Base-by-base conservation (phyloP, 2,329 filamentous ascomycete genomes). In the Thelonectria olida region DNA sequence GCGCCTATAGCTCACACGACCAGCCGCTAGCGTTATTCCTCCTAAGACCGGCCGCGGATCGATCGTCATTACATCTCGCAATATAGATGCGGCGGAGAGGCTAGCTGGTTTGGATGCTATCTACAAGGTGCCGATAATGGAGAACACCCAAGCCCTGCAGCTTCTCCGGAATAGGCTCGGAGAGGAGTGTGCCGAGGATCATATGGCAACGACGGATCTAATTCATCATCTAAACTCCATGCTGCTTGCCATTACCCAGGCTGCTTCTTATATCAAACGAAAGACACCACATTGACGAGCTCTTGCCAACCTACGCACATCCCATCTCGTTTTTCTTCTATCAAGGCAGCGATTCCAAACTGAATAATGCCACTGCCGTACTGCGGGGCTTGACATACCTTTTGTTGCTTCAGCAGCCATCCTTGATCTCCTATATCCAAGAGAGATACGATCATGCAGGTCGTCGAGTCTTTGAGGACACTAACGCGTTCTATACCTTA, bases 301-400 rank as follows among this genome's bases (percentile, higher is more conserved):
- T n/a, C n/a, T n/a, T n/a, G n/a, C n/a, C n/a, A n/a, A n/a, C n/a
- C n/a, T n/a, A n/a, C n/a, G n/a, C n/a, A n/a, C 27, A 28, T 28
- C 27, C 27, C 7, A 10, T 10, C 6, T 28, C 10, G 27, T 28
- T 28, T 10, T 28, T 28, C 27, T 28, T 28, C 27, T 28, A 7
- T 6, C 27, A 28, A 28, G 27, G 10, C 10, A 28, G 6, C 27
- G 27, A 28, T 28, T 10, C 27, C 6, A 6, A 10, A 28, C 27
- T 28, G 7, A 28, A 28, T 10, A 7, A 6, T 7, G 6, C 10
- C 27, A 28, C 27, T 10, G 27, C 27, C 7, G 27, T 55, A 7
- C 19, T 55, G 15, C 34, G 52, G 36, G 52, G 52, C 12, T 15
- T 55, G 9, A 47, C 48, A 20, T 55, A 47, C 22, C 13, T 38